These are phyloP conservation scores for Neocucurbitaria cava DNA, from an alignment of 2,329 filamentous ascomycete genomes.

Conservation along the genomic window DNA sequence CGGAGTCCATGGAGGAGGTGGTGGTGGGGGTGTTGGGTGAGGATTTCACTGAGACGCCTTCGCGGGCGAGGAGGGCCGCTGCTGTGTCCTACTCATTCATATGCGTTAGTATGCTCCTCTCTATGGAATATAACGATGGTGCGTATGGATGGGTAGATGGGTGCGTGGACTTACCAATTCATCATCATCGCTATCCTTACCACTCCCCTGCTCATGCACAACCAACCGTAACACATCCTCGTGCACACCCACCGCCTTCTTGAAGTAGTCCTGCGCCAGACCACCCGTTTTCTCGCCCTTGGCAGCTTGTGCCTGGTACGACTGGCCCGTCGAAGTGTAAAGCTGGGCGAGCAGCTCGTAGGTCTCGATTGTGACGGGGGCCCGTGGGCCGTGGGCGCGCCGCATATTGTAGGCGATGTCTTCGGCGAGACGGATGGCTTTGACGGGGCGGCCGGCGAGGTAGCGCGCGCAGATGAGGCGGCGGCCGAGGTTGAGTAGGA, in stretches of 20 bases:
- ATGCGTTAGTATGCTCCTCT: too few relatives aligned
- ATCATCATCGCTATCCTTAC: conserved; percentile 40
- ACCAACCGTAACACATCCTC: conserved; percentile 45
- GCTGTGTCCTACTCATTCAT: conserved; percentile 43
- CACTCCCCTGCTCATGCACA: conserved; percentile 22
- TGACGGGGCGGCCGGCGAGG: conserved; percentile 54
- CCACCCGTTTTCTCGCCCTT: conserved; percentile 44
- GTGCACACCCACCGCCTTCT: conserved; percentile 44
- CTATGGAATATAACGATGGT: too few relatives aligned
- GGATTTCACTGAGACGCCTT: conserved; percentile 41
- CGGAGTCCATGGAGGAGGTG: not conserved
- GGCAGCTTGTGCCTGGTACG: conserved; percentile 46
- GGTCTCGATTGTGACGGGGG: conserved; percentile 58
- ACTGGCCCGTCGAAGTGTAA: conserved; percentile 53
- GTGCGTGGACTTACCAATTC: conserved; percentile 21
- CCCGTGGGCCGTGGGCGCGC: conserved; percentile 59
- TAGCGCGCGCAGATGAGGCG: conserved; percentile 61
- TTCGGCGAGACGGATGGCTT: conserved; percentile 54
- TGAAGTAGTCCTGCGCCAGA: conserved; percentile 49
- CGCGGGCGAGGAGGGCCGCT: conserved; percentile 44
- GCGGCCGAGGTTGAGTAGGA: conserved; percentile 61
- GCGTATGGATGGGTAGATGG: too few relatives aligned
- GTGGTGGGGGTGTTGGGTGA: not conserved
- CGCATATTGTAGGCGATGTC: conserved; percentile 64
- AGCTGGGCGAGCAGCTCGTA: conserved; percentile 59